Percentiles rank a stretch among this genome's conserved stretches.
Conservation (phyloP, 768 basidiomycete species). For the Lactarius pseudohatsudake region DNA sequence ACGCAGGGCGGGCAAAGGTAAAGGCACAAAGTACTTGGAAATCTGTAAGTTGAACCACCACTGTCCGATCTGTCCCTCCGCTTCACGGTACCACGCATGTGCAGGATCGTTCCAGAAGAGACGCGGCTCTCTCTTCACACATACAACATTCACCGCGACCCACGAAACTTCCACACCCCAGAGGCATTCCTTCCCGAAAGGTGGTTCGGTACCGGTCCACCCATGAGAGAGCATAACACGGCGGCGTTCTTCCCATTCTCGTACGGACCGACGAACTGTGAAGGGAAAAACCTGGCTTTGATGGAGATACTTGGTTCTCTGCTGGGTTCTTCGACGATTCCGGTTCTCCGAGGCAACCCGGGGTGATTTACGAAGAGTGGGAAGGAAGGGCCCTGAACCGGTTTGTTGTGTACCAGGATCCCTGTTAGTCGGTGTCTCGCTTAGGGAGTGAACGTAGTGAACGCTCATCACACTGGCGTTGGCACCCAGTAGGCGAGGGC, state of each 20-base stretch:
- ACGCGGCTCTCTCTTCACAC: constrained; percentile 2
- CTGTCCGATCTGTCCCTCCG: not conserved
- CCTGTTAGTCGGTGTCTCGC: not conserved
- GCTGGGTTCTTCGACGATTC: not conserved
- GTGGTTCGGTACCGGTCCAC: not conserved
- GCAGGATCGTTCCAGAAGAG: not conserved
- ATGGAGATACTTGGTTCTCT: constrained; percentile 17
- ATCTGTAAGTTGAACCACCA: not conserved
- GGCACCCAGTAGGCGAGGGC: too few species aligned
- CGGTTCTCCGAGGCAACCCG: not conserved
- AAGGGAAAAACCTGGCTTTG: constrained; percentile 28
- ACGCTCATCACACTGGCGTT: not conserved
- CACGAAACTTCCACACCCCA: not conserved
- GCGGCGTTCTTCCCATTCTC: constrained; percentile 29
- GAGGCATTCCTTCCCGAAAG: constrained; percentile 4
- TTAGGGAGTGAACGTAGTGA: not conserved
- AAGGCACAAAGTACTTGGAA: not conserved
- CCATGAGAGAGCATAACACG: not conserved
- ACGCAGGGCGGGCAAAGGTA: not conserved
- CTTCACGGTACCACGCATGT: not conserved
- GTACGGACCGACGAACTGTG: constrained; percentile 27
- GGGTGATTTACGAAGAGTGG: not conserved
- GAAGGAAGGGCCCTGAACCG: not conserved
- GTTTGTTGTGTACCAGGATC: not conserved
- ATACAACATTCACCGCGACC: not conserved